These are phyloP conservation scores for Pelargonium cotyledonis DNA, from an alignment of 441 rosid species.

Conservation along the genomic window DNA sequence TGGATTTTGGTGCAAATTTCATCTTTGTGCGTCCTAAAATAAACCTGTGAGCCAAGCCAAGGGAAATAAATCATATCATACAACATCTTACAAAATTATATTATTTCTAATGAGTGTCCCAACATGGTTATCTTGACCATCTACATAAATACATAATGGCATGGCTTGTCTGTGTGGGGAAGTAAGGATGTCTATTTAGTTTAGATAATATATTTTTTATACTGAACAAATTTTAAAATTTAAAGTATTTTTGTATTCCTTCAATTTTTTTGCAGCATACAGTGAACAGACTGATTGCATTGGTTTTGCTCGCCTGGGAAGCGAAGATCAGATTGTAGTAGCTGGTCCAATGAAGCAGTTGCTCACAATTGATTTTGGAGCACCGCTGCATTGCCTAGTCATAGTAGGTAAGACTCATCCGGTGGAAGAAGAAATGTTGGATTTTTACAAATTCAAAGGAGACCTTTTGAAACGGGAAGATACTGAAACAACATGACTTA, in stretches of 20 bases:
- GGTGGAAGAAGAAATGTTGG: slow-evolving; percentile 82
- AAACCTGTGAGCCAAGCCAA: too few relatives aligned
- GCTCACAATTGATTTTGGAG: slow-evolving; percentile 60
- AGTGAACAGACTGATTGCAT: slow-evolving; percentile 61
- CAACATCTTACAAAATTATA: too few relatives aligned
- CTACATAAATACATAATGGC: too few relatives aligned
- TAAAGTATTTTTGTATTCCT: not conserved
- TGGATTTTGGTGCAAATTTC: too few relatives aligned
- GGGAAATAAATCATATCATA: too few relatives aligned
- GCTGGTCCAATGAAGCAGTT: slow-evolving; percentile 75
- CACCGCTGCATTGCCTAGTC: slow-evolving; percentile 81
- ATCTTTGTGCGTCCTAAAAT: too few relatives aligned
- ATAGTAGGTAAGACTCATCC: slow-evolving; percentile 77
- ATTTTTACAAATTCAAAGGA: slow-evolving; percentile 43
- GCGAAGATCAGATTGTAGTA: slow-evolving; percentile 76
- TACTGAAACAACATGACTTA: slow-evolving; percentile 11
- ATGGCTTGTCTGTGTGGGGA: too few relatives aligned
- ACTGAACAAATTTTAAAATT: not conserved
- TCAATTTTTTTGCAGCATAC: slow-evolving; percentile 39
- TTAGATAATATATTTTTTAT: too few relatives aligned
- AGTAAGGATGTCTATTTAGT: too few relatives aligned
- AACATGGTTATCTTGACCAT: too few relatives aligned
- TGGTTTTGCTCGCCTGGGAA: slow-evolving; percentile 76
- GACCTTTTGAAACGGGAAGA: slow-evolving; percentile 8
- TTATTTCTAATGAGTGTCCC: too few relatives aligned